phyloP scores from a whole-genome alignment of 2,329 filamentous ascomycete species.

The Myriangium duriaei region DNA sequence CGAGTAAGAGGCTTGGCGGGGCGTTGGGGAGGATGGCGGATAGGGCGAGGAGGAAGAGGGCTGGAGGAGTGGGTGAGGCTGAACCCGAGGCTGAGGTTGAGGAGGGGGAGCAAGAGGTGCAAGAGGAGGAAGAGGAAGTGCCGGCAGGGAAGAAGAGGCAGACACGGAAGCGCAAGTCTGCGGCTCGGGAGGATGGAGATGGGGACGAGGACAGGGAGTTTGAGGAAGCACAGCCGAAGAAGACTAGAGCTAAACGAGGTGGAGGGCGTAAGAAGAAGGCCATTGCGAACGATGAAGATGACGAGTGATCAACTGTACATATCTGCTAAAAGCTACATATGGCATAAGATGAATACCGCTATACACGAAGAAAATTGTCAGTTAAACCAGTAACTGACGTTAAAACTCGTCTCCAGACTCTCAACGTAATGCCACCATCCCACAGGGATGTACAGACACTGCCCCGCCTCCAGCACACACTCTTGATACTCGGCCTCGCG shows the following conservation, averaged over 20 bases:
- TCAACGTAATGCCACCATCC: constrained; percentile 99
- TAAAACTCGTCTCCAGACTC: constrained; percentile 75
- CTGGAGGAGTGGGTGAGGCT: constrained; percentile 9
- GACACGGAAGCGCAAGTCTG: constrained; percentile 12
- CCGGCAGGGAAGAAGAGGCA: constrained; percentile 7
- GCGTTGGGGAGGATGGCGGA: constrained; percentile 57
- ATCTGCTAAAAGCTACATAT: neutral
- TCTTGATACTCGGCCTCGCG: constrained; percentile 55
- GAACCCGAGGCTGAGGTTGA: constrained; percentile 8
- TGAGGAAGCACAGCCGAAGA: constrained; percentile 9
- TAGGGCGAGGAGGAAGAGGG: constrained; percentile 31
- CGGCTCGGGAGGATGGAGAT: neutral
- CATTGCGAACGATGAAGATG: constrained; percentile 3
- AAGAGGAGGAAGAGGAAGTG: neutral
- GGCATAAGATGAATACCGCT: neutral
- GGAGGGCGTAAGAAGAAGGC: constrained; percentile 9
- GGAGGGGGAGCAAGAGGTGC: constrained; percentile 5
- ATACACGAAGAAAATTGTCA: constrained; percentile 18
- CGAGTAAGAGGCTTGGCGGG: constrained; percentile 64
- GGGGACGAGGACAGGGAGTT: constrained; percentile 14
- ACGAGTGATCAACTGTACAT: neutral
- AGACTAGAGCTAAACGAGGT: constrained; percentile 10
- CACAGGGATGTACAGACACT: constrained; percentile 77
- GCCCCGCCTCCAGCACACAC: constrained; percentile 65
- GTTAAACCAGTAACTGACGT: constrained; percentile 96